Evolutionary conservation across 1,139 yeast species (phyloP).

Genomic region (Scheffersomyces titani): DNA sequence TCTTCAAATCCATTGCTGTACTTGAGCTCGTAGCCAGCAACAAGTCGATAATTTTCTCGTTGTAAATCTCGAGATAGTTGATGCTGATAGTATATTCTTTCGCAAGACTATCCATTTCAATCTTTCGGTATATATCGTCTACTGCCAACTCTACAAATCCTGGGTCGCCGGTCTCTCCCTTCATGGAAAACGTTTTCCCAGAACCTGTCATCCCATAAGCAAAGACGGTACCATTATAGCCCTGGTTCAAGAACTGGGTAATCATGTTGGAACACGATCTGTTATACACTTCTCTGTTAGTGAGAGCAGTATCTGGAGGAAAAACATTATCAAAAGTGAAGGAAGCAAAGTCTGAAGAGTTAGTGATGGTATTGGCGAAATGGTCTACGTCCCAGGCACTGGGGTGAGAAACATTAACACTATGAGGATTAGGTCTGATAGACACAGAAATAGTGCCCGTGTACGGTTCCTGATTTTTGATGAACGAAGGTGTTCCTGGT

Average conservation of each 20-base stretch:
- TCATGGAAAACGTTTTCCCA: conserved; percentile 92
- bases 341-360: conserved; percentile 51
- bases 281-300: conserved; percentile 63
- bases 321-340: conserved; percentile 81
- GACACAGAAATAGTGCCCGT: conserved; percentile 55
- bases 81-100: conserved; percentile 50
- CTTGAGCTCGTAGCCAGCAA: conserved; percentile 31
- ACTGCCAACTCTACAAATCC: conserved; percentile 82
- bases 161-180: conserved; percentile 65
- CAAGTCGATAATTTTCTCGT: conserved; percentile 80
- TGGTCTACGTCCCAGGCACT: conserved; percentile 49
- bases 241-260: conserved; percentile 62
- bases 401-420: conserved; percentile 21
- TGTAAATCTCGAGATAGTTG: conserved; percentile 87
- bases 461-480: conserved; percentile 37
- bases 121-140: conserved; percentile 59
- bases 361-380: conserved; percentile 42
- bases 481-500: conserved; percentile 41
- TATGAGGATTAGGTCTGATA: conserved; percentile 54
- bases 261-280: conserved; percentile 64
- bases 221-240: conserved; percentile 86
- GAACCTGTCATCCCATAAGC: conserved; percentile 97
- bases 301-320: conserved; percentile 40
- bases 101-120: conserved; percentile 30
- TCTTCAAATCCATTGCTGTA: conserved; percentile 53